Conservation (phyloP, 768 basidiomycete genomes). For the Multifurca ochricompacta region DNA sequence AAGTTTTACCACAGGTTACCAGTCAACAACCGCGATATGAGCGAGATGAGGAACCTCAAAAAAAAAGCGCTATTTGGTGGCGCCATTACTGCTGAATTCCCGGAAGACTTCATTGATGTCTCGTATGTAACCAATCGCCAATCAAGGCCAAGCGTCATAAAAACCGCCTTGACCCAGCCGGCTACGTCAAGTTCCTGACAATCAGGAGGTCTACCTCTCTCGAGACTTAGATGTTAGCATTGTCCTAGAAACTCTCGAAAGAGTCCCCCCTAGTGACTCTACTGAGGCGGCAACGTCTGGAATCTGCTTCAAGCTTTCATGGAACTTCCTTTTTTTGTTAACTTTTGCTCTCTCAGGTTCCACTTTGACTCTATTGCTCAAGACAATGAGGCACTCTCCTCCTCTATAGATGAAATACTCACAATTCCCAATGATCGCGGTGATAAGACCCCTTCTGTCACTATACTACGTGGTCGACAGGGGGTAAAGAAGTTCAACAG, state of each 20-base stretch:
- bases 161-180: conserved; percentile 32
- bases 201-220: conserved; percentile 87
- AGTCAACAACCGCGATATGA: neutral
- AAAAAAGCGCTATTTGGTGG: conserved; percentile 72
- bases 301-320: neutral
- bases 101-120: conserved; percentile 62
- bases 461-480: conserved; percentile 64
- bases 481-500: conserved; percentile 70
- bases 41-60: conserved; percentile 15
- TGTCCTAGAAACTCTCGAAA: conserved; percentile 76
- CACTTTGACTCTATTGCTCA: conserved; percentile 88
- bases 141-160: neutral
- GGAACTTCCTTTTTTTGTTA: conserved; percentile 3
- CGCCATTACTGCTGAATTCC: conserved; percentile 60
- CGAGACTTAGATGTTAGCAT: conserved; percentile 62
- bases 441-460: conserved; percentile 49
- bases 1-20: no score
- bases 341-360: conserved; percentile 46
- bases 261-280: conserved; percentile 50
- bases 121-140: conserved; percentile 46
- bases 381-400: conserved; percentile 69
- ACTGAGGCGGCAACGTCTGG: conserved; percentile 61
- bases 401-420: conserved; percentile 37
- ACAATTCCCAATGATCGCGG: conserved; percentile 35
- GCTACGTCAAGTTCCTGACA: conserved; percentile 85